Evolutionary conservation across 2,329 filamentous ascomycete genomes (phyloP).

Genomic region (Sarocladiaceae sp.): DNA sequence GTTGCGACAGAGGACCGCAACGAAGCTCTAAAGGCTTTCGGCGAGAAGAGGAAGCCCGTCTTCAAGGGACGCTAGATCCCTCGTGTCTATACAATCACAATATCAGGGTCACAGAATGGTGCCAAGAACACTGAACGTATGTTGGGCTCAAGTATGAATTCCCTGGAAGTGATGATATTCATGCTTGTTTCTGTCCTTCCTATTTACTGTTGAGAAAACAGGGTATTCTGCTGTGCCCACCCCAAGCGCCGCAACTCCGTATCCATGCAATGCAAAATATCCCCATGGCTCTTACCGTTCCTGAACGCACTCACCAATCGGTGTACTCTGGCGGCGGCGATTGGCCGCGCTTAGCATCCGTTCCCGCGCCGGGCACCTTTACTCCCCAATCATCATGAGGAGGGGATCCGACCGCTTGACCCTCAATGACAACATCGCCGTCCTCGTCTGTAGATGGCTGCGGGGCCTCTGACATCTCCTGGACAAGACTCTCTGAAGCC

Average conservation of each 20-base stretch:
- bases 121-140: no score
- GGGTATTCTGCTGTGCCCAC: neutral
- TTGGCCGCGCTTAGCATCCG: no score
- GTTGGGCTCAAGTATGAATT: neutral
- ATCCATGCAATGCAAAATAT: neutral
- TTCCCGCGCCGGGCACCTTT: neutral
- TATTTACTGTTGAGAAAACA: neutral
- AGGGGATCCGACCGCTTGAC: neutral
- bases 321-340: neutral
- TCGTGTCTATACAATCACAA: no score
- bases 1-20: constrained; percentile 78
- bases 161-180: neutral
- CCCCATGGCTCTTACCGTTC: neutral
- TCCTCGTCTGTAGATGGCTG: neutral
- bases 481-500: no score
- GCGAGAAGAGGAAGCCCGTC: constrained; percentile 53
- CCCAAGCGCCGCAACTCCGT: neutral
- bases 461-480: constrained; percentile 1
- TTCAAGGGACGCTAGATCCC: constrained; percentile 52
- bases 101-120: no score
- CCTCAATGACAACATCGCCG: neutral
- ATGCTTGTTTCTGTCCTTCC: neutral
- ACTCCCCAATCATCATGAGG: neutral
- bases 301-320: constrained; percentile 9
- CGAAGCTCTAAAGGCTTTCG: constrained; percentile 83